Percentiles rank a stretch among this genome's conserved stretches.
phyloP scores from a whole-genome alignment of 768 basidiomycete species.

The Suillus luteus region DNA sequence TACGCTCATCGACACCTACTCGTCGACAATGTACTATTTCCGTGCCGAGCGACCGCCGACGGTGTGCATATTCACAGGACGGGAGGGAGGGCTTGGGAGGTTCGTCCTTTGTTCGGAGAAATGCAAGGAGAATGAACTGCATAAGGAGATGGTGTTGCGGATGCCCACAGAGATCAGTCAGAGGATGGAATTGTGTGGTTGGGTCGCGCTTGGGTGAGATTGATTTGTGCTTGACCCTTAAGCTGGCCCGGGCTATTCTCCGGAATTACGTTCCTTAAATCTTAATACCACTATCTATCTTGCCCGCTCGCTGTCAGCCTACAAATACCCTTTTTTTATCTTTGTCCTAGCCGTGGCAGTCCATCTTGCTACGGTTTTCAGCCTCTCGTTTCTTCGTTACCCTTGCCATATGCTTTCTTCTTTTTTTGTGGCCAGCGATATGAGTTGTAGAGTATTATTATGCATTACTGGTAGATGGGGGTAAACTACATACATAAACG shows the following conservation, averaged over 20 bases:
- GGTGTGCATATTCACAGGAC: constrained; percentile 23
- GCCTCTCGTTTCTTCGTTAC: too few species aligned
- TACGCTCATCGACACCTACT: constrained; percentile 14
- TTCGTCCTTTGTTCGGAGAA: constrained; percentile 26
- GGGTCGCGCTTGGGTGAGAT: background rate
- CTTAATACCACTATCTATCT: too few species aligned
- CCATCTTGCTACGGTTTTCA: too few species aligned
- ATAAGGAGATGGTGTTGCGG: constrained; percentile 24
- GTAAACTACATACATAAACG: too few species aligned
- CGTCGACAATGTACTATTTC: constrained; percentile 22
- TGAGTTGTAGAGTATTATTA: too few species aligned
- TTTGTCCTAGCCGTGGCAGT: too few species aligned
- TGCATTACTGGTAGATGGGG: too few species aligned
- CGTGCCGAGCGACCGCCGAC: constrained; percentile 21
- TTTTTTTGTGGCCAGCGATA: too few species aligned
- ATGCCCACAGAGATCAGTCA: constrained; percentile 18
- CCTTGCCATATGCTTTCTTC: too few species aligned
- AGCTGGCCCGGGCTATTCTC: background rate
- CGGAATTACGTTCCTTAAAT: background rate
- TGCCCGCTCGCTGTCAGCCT: too few species aligned
- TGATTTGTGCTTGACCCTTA: background rate
- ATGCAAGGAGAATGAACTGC: constrained; percentile 17
- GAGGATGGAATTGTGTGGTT: background rate
- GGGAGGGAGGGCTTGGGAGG: constrained; percentile 26
- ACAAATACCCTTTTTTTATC: too few species aligned